phyloP scores from a whole-genome alignment of 495 filamentous ascomycete species.

The Trichoderma erinaceum region DNA sequence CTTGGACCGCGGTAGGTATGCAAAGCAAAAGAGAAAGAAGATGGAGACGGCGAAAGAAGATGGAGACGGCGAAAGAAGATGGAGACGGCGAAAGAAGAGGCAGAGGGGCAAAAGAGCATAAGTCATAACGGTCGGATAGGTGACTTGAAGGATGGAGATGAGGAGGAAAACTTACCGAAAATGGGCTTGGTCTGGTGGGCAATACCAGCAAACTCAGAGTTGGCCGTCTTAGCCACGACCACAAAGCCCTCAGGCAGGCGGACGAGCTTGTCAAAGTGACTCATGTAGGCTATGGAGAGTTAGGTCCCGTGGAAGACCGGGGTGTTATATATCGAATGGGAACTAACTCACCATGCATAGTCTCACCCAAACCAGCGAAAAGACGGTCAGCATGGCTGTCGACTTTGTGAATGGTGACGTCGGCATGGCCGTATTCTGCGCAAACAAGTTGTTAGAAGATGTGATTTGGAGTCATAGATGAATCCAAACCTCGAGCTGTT shows the following conservation, averaged over 20 bases:
- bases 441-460: not conserved
- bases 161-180: slow-evolving; percentile 48
- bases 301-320: not conserved
- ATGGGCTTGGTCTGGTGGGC: slow-evolving; percentile 63
- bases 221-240: slow-evolving; percentile 64
- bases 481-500: slow-evolving; percentile 31
- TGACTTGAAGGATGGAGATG: no score
- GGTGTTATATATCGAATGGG: not conserved
- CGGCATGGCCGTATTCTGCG: slow-evolving; percentile 29
- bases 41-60: not conserved
- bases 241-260: slow-evolving; percentile 65
- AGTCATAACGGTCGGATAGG: no score
- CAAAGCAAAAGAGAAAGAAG: not conserved
- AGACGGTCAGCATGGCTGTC: slow-evolving; percentile 60
- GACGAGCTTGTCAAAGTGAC: slow-evolving; percentile 76
- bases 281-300: slow-evolving; percentile 62
- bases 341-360: slow-evolving; percentile 35
- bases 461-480: no score
- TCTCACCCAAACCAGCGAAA: slow-evolving; percentile 61
- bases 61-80: not conserved
- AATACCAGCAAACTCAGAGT: slow-evolving; percentile 73
- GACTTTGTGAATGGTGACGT: slow-evolving; percentile 39
- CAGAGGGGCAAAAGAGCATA: no score
- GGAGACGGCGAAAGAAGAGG: not conserved
- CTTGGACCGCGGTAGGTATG: no score